Percentiles rank a stretch among this genome's conserved stretches.
phyloP scores from a whole-genome alignment of 2,329 filamentous ascomycete species.

The Raffaelea albimanens region DNA sequence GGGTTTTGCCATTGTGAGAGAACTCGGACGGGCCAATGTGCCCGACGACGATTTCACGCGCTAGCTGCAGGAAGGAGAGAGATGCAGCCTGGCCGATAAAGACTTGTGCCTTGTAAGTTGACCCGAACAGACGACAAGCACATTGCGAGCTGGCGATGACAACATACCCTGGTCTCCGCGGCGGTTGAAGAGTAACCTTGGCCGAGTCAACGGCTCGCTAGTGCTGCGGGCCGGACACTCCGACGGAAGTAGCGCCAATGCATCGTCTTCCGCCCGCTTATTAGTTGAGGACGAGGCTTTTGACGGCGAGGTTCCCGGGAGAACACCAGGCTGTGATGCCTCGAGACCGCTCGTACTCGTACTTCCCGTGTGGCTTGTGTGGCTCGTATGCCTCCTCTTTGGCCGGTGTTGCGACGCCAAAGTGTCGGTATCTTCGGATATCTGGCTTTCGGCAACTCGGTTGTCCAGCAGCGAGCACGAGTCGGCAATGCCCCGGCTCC shows the following conservation, averaged over 20 bases:
- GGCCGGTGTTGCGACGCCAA: background rate
- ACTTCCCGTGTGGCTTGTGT: too few relatives aligned
- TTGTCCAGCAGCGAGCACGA: background rate
- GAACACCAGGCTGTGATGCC: too few relatives aligned
- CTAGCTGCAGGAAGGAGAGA: conserved; percentile 11
- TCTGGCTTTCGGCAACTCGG: background rate
- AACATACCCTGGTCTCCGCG: conserved; percentile 2
- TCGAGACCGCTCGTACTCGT: too few relatives aligned
- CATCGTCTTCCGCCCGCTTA: too few relatives aligned
- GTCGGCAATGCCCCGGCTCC: conserved; percentile 1
- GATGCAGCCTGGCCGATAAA: conserved; percentile 11
- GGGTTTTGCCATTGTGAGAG: conserved; percentile 5
- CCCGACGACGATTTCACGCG: conserved; percentile 5
- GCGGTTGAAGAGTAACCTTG: conserved; percentile 3
- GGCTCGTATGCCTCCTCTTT: background rate
- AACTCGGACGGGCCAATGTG: conserved; percentile 11
- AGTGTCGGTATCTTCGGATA: too few relatives aligned
- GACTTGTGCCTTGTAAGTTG: background rate
- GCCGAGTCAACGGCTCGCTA: conserved; percentile 1
- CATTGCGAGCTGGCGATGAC: too few relatives aligned
- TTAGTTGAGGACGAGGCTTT: too few relatives aligned
- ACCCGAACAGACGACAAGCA: background rate
- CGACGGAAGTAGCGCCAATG: too few relatives aligned
- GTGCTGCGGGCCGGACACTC: background rate
- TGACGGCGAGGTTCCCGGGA: too few relatives aligned